Evolutionary conservation across 441 rosid genomes (phyloP).

Genomic region (Corymbia calophylla): DNA sequence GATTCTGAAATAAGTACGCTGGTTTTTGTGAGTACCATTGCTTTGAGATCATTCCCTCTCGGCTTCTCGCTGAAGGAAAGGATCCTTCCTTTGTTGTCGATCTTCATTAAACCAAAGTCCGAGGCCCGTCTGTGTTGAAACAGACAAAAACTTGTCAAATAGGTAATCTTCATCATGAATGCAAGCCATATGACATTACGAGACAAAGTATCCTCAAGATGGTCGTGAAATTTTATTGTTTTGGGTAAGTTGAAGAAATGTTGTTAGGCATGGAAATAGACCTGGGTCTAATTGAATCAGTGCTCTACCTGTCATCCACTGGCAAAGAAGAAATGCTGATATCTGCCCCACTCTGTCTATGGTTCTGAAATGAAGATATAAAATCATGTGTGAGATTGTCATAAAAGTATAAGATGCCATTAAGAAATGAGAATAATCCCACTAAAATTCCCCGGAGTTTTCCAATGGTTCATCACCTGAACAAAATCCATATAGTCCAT

Average conservation of each 20-base stretch:
- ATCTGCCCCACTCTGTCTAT: conserved; percentile 92
- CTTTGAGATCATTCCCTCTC: conserved; percentile 66
- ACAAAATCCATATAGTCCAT: conserved; percentile 97
- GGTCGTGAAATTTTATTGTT: neutral
- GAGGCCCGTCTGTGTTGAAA: conserved; percentile 82
- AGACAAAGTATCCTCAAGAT: neutral
- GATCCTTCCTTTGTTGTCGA: conserved; percentile 77
- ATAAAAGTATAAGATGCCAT: neutral
- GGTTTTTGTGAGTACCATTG: conserved; percentile 44
- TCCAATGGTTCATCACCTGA: conserved; percentile 33
- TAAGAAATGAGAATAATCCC: neutral
- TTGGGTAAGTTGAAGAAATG: neutral
- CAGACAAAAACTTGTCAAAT: neutral
- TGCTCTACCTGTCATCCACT: conserved; percentile 65
- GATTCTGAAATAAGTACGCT: neutral
- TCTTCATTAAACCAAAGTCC: conserved; percentile 96
- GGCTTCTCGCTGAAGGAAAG: conserved; percentile 92
- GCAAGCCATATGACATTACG: neutral
- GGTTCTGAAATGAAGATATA: conserved; percentile 48
- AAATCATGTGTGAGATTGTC: neutral
- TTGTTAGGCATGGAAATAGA: neutral
- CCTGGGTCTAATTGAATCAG: neutral
- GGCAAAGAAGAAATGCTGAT: conserved; percentile 80
- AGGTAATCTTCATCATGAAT: neutral
- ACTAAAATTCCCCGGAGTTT: neutral